Conservation (phyloP, 176 grass and related monocot genomes). For the Tuctoria greenei region DNA sequence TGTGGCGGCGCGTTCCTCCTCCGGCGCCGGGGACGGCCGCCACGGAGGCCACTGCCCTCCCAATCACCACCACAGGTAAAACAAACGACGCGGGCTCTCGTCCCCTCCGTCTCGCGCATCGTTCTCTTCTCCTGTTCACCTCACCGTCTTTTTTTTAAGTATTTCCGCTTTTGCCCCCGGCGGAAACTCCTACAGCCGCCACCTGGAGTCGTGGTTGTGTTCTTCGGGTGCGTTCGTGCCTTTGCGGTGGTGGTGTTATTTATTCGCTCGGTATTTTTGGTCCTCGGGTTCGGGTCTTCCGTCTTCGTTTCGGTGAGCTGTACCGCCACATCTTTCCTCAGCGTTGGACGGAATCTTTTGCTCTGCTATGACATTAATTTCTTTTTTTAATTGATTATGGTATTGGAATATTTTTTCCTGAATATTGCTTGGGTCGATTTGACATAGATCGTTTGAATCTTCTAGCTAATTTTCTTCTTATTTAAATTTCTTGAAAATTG, state of each 20-base stretch:
- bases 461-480: not conserved
- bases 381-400: not conserved
- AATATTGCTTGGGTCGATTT: not conserved
- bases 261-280: conserved; percentile 23
- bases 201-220: conserved; percentile 7
- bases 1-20: not conserved
- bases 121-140: conserved; percentile 1
- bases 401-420: not conserved
- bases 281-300: conserved; percentile 10
- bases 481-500: not conserved
- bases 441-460: conserved; percentile 7
- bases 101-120: not conserved
- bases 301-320: conserved; percentile 42
- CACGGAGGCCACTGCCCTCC: conserved; percentile 17
- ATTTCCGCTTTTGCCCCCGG: conserved; percentile 46
- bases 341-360: too few species aligned
- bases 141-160: not conserved
- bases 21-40: conserved; percentile 18
- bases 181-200: conserved; percentile 14
- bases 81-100: not conserved
- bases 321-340: conserved; percentile 5
- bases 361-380: too few species aligned
- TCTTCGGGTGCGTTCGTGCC: conserved; percentile 21
- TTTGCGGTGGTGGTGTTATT: conserved; percentile 31
- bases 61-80: conserved; percentile 45